Percentiles rank a stretch among this genome's conserved stretches.
These are phyloP conservation scores for Linnemannia hyalina DNA, from an alignment of 192 early-diverging fungal genomes.

Conservation along the genomic window DNA sequence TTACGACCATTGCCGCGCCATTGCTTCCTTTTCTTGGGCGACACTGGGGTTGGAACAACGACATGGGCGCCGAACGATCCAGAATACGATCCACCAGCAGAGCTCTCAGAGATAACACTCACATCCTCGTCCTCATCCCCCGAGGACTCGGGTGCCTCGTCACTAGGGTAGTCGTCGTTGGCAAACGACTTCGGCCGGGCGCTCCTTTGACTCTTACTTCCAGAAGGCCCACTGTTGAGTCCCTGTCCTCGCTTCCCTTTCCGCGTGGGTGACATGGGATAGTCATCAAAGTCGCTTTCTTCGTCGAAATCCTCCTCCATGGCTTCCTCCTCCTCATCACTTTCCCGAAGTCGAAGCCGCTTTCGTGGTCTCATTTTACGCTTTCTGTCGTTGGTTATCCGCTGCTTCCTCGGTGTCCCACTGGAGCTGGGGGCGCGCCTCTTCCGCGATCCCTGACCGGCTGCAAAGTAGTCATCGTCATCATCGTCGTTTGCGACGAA, in stretches of 20 bases:
- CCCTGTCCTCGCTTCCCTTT: constrained; percentile 11
- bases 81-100: constrained; percentile 45
- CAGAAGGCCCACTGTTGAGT: constrained; percentile 21
- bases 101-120: constrained; percentile 50
- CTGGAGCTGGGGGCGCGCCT: constrained; percentile 39
- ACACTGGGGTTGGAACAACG: background rate
- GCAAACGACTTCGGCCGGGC: constrained; percentile 52
- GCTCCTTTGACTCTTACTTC: constrained; percentile 51
- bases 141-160: constrained; percentile 33
- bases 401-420: constrained; percentile 34
- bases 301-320: constrained; percentile 51
- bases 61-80: background rate
- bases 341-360: constrained; percentile 43
- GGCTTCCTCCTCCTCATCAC: constrained; percentile 39
- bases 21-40: constrained; percentile 36
- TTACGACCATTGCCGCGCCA: constrained; percentile 57
- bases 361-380: constrained; percentile 25
- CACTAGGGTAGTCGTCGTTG: constrained; percentile 51
- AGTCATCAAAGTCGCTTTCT: constrained; percentile 31
- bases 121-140: constrained; percentile 47
- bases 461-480: constrained; percentile 52
- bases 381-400: constrained; percentile 20
- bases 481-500: constrained; percentile 62
- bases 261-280: constrained; percentile 5
- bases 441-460: constrained; percentile 39